These are phyloP conservation scores for Huntiella savannae DNA, from an alignment of 2,329 filamentous ascomycete species.

Conservation along the genomic window DNA sequence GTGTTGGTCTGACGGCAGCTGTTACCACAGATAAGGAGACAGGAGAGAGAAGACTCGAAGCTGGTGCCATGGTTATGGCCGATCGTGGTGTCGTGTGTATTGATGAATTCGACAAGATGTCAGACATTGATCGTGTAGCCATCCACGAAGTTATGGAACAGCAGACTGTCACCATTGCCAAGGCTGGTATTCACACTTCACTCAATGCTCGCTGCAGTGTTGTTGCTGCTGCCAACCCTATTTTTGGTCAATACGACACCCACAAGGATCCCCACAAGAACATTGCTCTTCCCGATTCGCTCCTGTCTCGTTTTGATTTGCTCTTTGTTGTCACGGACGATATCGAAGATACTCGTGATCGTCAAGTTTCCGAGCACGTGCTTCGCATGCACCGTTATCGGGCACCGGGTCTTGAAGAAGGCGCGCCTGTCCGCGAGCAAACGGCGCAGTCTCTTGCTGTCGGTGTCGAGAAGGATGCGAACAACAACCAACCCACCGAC, in stretches of 20 bases:
- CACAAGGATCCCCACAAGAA: constrained; percentile 99
- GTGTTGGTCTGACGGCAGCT: constrained; percentile 88
- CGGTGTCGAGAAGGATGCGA: constrained; percentile 58
- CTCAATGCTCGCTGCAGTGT: constrained; percentile 94
- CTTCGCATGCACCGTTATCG: constrained; percentile 94
- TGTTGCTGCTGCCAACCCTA: constrained; percentile 87
- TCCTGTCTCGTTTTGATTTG: constrained; percentile 95
- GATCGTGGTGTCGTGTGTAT: constrained; percentile 97
- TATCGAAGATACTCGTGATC: constrained; percentile 82
- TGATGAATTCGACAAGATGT: constrained; percentile 99
- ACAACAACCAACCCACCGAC: constrained; percentile 58
- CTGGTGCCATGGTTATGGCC: constrained; percentile 95
- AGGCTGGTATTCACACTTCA: constrained; percentile 94
- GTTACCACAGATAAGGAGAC: constrained; percentile 98
- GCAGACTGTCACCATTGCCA: constrained; percentile 96
- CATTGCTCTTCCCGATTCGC: constrained; percentile 87
- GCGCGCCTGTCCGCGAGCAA: constrained; percentile 81
- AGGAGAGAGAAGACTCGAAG: constrained; percentile 81
- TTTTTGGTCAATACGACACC: constrained; percentile 94
- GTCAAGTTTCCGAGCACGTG: constrained; percentile 87
- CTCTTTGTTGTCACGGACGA: constrained; percentile 96
- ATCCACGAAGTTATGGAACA: constrained; percentile 99
- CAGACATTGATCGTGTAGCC: constrained; percentile 87
- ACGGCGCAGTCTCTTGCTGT: constrained; percentile 69
- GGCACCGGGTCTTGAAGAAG: constrained; percentile 80